Evolutionary conservation across 1,139 yeast species (phyloP).

Genomic region (Kodamaea derodonti): DNA sequence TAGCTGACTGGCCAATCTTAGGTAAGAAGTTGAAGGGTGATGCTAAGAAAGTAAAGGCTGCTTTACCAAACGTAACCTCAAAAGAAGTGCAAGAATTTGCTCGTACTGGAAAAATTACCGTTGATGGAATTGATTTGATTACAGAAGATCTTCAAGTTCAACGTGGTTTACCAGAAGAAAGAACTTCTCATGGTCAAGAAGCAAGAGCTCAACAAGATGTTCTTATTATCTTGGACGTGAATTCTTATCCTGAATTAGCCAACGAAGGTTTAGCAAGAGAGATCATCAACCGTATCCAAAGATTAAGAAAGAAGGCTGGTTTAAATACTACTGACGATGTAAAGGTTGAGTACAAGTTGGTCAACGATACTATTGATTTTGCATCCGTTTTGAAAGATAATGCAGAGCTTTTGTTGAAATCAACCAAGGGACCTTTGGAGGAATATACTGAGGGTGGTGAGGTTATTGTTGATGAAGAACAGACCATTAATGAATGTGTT

Average conservation of each 20-base stretch:
- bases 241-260: slow-evolving; percentile 81
- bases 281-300: slow-evolving; percentile 93
- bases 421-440: slow-evolving; percentile 63
- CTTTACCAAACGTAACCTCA: slow-evolving; percentile 76
- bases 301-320: slow-evolving; percentile 95
- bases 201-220: slow-evolving; percentile 87
- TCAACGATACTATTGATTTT: slow-evolving; percentile 69
- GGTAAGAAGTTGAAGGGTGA: slow-evolving; percentile 97
- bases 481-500: slow-evolving; percentile 78
- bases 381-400: slow-evolving; percentile 62
- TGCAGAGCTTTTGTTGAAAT: slow-evolving; percentile 66
- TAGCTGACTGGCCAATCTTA: slow-evolving; percentile 98
- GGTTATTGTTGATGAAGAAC: slow-evolving; percentile 85
- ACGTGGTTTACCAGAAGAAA: slow-evolving; percentile 72
- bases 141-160: slow-evolving; percentile 86
- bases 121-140: slow-evolving; percentile 85
- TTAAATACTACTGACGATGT: slow-evolving; percentile 95
- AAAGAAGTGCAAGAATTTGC: slow-evolving; percentile 78
- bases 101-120: slow-evolving; percentile 67
- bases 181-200: slow-evolving; percentile 68
- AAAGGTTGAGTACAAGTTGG: slow-evolving; percentile 71
- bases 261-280: slow-evolving; percentile 97
- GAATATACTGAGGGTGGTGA: slow-evolving; percentile 32
- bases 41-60: slow-evolving; percentile 91
- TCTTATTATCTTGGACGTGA: slow-evolving; percentile 82